Evolutionary conservation across 106 monocot genomes (phyloP).

Genomic region (Allium cepa): DNA sequence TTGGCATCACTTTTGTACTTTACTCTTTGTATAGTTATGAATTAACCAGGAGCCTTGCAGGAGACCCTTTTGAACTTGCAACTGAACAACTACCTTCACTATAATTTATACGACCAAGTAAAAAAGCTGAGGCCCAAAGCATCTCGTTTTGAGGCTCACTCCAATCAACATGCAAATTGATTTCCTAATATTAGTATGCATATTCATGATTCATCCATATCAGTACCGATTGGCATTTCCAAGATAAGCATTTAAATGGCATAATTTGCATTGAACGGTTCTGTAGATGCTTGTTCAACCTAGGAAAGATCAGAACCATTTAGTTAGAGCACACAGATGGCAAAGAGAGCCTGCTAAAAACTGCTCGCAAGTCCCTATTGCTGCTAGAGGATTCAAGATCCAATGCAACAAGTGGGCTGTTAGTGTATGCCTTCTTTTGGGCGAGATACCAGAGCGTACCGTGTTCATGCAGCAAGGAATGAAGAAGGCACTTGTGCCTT

Average conservation of each 20-base stretch:
- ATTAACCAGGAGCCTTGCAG: constrained; percentile 84
- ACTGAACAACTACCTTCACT: constrained; percentile 98
- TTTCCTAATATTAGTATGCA: not conserved
- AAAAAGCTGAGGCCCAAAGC: constrained; percentile 97
- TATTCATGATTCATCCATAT: not conserved
- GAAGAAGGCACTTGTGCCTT: constrained; percentile 82
- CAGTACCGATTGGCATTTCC: not conserved
- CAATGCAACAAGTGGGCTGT: constrained; percentile 98
- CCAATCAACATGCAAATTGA: constrained; percentile 77
- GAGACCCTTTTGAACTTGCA: constrained; percentile 95
- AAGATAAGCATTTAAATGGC: not conserved
- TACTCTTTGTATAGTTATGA: constrained; percentile 90
- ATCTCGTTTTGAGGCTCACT: constrained; percentile 87
- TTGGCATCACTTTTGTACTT: constrained; percentile 79
- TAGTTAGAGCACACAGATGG: constrained; percentile 98
- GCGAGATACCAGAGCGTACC: constrained; percentile 94
- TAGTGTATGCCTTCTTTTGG: constrained; percentile 78
- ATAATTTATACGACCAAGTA: constrained; percentile 90
- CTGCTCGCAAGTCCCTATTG: constrained; percentile 81
- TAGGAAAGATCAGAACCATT: constrained; percentile 95
- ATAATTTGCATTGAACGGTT: constrained; percentile 33
- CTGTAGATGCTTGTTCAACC: constrained; percentile 81
- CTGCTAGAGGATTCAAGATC: constrained; percentile 82
- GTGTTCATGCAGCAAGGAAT: constrained; percentile 99
- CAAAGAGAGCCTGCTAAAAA: constrained; percentile 89